Evolutionary conservation across 2,329 filamentous ascomycete species (phyloP), one percentile per base, ranked within the genome.

Genomic region (Talaromyces sp.): DNA sequence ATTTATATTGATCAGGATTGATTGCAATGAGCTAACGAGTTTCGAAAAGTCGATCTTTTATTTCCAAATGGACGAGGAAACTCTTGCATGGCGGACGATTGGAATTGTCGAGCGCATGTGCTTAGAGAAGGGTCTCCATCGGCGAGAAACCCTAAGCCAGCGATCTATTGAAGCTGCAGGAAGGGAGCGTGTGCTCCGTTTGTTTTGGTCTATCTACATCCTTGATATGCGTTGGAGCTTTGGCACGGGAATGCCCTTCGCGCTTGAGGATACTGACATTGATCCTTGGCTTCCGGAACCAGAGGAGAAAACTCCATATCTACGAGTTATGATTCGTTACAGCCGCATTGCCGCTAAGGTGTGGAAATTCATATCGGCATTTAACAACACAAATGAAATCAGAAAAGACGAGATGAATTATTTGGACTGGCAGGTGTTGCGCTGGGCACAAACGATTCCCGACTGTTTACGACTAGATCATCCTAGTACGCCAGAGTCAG

Each of bases 201-300:
- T 90, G 4, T 96, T 95, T 70, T 97, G 90, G 91, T 87, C 87
- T 1, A 86, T 91, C 16, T 96, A 93, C 65, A 85, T 92, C 1
- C 79, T 96, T n/a, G 91, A 96, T 69, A 82, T 90, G 47, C 82
- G 91, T 44, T 96, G 90, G 90, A 90, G 88, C 52, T 93, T 96
- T 64, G 89, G 87, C 16, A 92, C 90, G 0, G 91, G 91, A 0
- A 83, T 96, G 75, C 91, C 91, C 0, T 96, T 90, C 71, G 86
- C 89, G 1, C 76, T 95, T 16, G 87, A 92, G 60, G 91, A 96
- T 64, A 83, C 86, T 4, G 91, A 95, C 65, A 90, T 96, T 53
- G 91, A 96, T 62, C 84, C 87, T 1, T 82, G 82, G 51, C 75
- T 96, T 14, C 90, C 90, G 2, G 86, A 88, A 64, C 91, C 91